A percentile compares a stretch with the other conserved stretches of the same genome.
These are phyloP conservation scores for Sporisorium graminicola DNA, from an alignment of 1,284 basidiomycete species.

Conservation along the genomic window DNA sequence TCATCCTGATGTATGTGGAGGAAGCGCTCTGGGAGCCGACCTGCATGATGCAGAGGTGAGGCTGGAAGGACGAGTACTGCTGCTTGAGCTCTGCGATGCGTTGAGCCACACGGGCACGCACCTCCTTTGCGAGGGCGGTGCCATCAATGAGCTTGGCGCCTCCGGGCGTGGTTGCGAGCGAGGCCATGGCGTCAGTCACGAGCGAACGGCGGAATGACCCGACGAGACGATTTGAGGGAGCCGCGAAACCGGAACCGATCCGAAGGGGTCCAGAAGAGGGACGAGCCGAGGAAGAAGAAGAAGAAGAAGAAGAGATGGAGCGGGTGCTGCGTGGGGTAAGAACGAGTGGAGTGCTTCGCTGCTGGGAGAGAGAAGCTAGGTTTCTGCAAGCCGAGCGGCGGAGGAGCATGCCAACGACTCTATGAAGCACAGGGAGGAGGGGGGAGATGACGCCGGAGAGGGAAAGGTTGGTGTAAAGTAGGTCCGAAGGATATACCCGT, in stretches of 20 bases:
- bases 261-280: background rate
- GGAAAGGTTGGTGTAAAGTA: conserved; percentile 1
- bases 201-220: conserved; percentile 24
- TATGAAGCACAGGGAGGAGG: background rate
- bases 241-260: conserved; percentile 14
- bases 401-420: conserved; percentile 53
- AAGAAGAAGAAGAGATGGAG: conserved; percentile 18
- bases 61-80: conserved; percentile 84
- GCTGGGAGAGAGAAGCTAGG: conserved; percentile 47
- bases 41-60: conserved; percentile 92
- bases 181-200: conserved; percentile 52
- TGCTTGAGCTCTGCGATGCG: conserved; percentile 63
- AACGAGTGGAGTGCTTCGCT: conserved; percentile 32
- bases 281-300: conserved; percentile 19
- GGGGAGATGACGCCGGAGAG: background rate
- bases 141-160: conserved; percentile 82
- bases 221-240: conserved; percentile 3
- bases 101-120: conserved; percentile 59
- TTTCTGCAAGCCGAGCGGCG: conserved; percentile 44
- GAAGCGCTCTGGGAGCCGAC: conserved; percentile 93
- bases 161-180: conserved; percentile 52
- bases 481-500: background rate
- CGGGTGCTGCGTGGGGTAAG: conserved; percentile 3
- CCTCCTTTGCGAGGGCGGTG: conserved; percentile 86
- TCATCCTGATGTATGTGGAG: conserved; percentile 95